phyloP scores from a whole-genome alignment of 495 filamentous ascomycete genomes.

The Penicillium atrosanguineum region DNA sequence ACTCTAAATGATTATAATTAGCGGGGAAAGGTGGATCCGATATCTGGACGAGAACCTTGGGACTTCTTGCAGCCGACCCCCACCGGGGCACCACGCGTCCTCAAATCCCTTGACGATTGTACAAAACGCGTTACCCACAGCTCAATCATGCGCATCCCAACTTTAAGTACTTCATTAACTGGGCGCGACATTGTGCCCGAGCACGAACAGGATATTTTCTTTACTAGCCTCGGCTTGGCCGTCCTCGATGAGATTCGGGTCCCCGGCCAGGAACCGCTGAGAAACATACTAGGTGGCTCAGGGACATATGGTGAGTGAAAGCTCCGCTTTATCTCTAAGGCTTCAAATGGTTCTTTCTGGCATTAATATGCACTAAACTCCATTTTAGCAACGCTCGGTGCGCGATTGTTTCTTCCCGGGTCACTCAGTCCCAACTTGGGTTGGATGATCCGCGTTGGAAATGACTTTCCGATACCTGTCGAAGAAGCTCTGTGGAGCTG shows the following conservation, averaged over 20 bases:
- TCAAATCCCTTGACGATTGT: no score
- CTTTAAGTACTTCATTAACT: no score
- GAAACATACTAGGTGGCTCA: constrained; percentile 34
- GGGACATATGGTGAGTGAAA: constrained; percentile 31
- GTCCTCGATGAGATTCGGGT: constrained; percentile 37
- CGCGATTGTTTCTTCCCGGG: constrained; percentile 24
- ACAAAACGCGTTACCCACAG: no score
- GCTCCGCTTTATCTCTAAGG: background rate
- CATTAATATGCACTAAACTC: background rate
- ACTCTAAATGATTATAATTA: no score
- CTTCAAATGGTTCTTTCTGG: no score
- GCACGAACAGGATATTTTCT: constrained; percentile 17
- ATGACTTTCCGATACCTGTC: constrained; percentile 68
- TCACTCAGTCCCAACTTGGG: constrained; percentile 51
- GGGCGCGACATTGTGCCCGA: background rate
- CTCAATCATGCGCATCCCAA: no score
- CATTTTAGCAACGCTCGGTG: constrained; percentile 32
- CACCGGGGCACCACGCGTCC: no score
- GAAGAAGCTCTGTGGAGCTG: constrained; percentile 57
- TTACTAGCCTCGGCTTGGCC: constrained; percentile 32
- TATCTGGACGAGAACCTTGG: no score
- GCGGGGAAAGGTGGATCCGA: no score
- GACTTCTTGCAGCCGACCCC: no score
- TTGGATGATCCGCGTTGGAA: constrained; percentile 79
- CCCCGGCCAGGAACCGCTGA: constrained; percentile 17